Evolutionary conservation across 768 basidiomycete genomes (phyloP).

Genomic region (Phaeolepiota aurea): DNA sequence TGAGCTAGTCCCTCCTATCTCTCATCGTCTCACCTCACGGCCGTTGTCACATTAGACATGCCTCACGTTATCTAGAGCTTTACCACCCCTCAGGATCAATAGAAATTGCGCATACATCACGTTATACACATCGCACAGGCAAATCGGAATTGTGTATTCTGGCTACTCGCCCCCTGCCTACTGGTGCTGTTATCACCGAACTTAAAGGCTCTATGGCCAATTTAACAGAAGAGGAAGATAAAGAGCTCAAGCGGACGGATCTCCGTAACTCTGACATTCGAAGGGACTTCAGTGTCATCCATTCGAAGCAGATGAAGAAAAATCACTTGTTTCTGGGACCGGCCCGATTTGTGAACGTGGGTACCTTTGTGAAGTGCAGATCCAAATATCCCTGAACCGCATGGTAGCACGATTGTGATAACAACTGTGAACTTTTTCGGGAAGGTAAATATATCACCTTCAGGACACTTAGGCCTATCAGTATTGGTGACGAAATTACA

Average conservation of each 20-base stretch:
- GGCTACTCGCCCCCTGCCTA: conserved; percentile 62
- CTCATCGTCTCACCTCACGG: conserved; percentile 13
- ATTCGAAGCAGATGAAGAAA: conserved; percentile 87
- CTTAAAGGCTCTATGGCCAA: conserved; percentile 89
- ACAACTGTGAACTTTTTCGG: conserved; percentile 84
- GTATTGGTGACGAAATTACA: conserved; percentile 79
- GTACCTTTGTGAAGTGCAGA: conserved; percentile 20
- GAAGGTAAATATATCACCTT: conserved; percentile 89
- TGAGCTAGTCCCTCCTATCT: conserved; percentile 35
- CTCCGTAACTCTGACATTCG: conserved; percentile 69
- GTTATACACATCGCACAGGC: conserved; percentile 80
- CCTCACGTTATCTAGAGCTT: conserved; percentile 82
- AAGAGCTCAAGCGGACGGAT: conserved; percentile 78
- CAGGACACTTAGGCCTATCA: conserved; percentile 70
- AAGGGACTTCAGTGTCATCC: conserved; percentile 86
- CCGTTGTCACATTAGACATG: conserved; percentile 47
- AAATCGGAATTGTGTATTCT: conserved; percentile 86
- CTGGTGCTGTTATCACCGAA: conserved; percentile 73
- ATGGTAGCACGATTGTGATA: conserved; percentile 78
- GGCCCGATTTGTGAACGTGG: conserved; percentile 87
- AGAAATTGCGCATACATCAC: conserved; percentile 83
- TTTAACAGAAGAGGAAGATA: conserved; percentile 78
- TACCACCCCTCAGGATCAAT: conserved; percentile 79
- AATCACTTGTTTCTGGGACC: conserved; percentile 88
- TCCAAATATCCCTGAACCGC: conserved; percentile 7